Evolutionary conservation across 2,329 filamentous ascomycete genomes (phyloP).

Genomic region (Alternaria infectoria): DNA sequence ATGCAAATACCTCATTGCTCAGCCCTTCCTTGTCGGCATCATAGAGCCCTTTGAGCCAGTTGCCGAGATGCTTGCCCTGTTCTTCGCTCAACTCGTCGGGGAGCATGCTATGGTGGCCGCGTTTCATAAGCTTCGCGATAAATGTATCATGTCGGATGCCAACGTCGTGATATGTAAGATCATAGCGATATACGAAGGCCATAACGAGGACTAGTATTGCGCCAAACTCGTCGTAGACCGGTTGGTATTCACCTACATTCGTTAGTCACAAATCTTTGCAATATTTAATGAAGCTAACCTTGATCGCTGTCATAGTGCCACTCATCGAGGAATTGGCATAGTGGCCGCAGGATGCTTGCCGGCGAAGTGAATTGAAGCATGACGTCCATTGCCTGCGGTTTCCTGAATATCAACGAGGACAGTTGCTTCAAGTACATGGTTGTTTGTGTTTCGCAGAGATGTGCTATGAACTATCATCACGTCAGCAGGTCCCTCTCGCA

Average conservation of each 20-base stretch:
- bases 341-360: constrained; percentile 70
- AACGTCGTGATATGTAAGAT: constrained; percentile 68
- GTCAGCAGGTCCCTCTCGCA: constrained; percentile 6
- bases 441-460: constrained; percentile 74
- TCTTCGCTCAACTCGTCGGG: constrained; percentile 70
- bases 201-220: constrained; percentile 75
- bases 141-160: constrained; percentile 71
- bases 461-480: constrained; percentile 65
- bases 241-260: constrained; percentile 72
- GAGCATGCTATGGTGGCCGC: constrained; percentile 63
- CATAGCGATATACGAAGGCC: constrained; percentile 77
- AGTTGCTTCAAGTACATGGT: constrained; percentile 80
- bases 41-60: constrained; percentile 80
- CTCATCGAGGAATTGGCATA: constrained; percentile 77
- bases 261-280: constrained; percentile 18
- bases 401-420: constrained; percentile 75
- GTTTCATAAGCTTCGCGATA: constrained; percentile 68
- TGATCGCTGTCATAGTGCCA: constrained; percentile 86
- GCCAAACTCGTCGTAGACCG: constrained; percentile 85
- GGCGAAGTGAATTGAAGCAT: constrained; percentile 77
- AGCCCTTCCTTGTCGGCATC: constrained; percentile 71
- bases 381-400: constrained; percentile 74
- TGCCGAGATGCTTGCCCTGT: constrained; percentile 68
- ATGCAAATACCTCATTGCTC: constrained; percentile 80
- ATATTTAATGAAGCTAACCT: constrained; percentile 42